Percentiles rank a stretch among this genome's conserved stretches.
Conservation (phyloP, 2,329 filamentous ascomycete species). For the Alternaria ethzedia region DNA sequence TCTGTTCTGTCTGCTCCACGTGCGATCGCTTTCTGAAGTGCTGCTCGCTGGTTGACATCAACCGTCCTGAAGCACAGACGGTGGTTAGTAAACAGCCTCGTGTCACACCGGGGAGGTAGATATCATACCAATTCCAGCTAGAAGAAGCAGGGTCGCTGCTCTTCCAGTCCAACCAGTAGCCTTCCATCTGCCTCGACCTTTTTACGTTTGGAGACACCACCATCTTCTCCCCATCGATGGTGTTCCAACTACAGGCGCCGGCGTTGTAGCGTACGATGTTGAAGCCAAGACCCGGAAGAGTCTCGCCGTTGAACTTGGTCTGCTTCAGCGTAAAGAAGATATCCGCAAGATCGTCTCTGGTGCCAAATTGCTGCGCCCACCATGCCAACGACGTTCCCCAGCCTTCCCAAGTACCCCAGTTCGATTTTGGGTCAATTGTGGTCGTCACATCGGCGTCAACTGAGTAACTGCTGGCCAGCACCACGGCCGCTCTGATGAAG, state of each 20-base stretch:
- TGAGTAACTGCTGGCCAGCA: constrained; percentile 1
- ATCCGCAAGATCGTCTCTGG: constrained; percentile 12
- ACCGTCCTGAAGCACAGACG: background rate
- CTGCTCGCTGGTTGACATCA: constrained; percentile 12
- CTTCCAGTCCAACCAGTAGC: constrained; percentile 13
- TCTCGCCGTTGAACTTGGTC: constrained; percentile 4
- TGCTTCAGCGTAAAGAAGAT: constrained; percentile 9
- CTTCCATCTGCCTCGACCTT: constrained; percentile 13
- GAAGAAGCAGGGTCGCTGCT: constrained; percentile 1
- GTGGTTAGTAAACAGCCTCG: background rate
- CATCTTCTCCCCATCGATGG: constrained; percentile 4
- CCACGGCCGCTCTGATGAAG: background rate
- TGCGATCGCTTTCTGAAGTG: constrained; percentile 9
- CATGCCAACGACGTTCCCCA: constrained; percentile 14
- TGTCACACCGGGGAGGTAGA: background rate
- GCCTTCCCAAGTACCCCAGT: constrained; percentile 14
- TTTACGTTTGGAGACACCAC: constrained; percentile 9
- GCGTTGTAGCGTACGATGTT: constrained; percentile 13
- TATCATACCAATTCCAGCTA: constrained; percentile 10
- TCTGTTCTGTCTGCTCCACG: constrained; percentile 9
- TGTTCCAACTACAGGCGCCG: constrained; percentile 15
- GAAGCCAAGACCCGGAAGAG: constrained; percentile 9
- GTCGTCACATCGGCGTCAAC: constrained; percentile 8
- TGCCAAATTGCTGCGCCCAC: constrained; percentile 13
- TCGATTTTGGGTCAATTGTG: constrained; percentile 8